Evolutionary conservation across 2,329 filamentous ascomycete genomes (phyloP), one percentile per base, ranked within the genome.

Genomic region (Xylariales sp.): DNA sequence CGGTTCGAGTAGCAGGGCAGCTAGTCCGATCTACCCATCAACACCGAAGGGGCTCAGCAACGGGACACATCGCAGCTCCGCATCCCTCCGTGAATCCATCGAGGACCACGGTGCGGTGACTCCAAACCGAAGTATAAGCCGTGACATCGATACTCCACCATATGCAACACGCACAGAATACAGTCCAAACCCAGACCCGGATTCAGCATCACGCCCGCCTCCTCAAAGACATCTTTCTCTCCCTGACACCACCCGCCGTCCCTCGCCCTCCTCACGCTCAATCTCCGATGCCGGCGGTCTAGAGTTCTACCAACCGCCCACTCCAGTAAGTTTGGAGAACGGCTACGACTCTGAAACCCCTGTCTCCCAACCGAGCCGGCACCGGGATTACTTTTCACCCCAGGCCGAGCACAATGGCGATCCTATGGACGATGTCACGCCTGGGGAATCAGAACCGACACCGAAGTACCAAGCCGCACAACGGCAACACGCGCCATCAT

Each of bases 271-370:
- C n/a, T n/a, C n/a, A n/a, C 46, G 55, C 19, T 39, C 51, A 22
- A 40, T 48, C 14, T 50, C 55, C n/a, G 55, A 58, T 6, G 49
- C 55, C 11, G 28, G 44, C 1, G 36, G 43, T 24, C 40, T 38
- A 18, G 45, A 42, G 9, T 44, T 36, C 40, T 46, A 48, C 24
- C 52, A 52, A 27, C 52, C 55, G 4, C 45, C 54, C n/a, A 59
- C 55, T 22, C 55, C 55, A 3, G 49, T 56, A 9, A 55, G 52
- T 39, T 29, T 48, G 18, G 54, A 59, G 9, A 40, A 52, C 31
- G 57, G 52, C 5, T 61, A 61, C 40, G 57, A 61, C 39, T 61
- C 59, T n/a, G 58, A 61, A 39, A 58, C 59, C 53, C 20, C 29
- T 25, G 12, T 40, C 38, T 10, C 21, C 29, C 8, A 51, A 52